phyloP scores from a whole-genome alignment of 2,329 filamentous ascomycete species.

The Colletotrichum sp. region DNA sequence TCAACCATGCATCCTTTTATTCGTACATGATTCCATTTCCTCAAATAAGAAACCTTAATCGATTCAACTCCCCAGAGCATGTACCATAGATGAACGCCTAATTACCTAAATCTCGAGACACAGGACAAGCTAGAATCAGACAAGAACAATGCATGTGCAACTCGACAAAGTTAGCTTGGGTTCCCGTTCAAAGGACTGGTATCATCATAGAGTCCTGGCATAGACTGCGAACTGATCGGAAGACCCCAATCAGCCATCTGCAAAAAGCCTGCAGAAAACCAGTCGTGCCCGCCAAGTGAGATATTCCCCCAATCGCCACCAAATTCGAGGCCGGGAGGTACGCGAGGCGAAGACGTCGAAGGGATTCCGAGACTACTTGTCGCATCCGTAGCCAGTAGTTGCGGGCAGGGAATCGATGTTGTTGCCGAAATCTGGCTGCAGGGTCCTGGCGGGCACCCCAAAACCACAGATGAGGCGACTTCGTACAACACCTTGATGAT shows the following conservation, averaged over 20 bases:
- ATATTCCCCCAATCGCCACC: neutral
- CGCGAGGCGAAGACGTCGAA: neutral
- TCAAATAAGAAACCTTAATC: neutral
- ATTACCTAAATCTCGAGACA: neutral
- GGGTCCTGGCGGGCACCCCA: neutral
- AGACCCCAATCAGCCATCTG: neutral
- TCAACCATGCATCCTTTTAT: neutral
- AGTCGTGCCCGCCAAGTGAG: neutral
- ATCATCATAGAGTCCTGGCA: neutral
- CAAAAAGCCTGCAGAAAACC: neutral
- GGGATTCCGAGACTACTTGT: neutral
- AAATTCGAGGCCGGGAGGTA: neutral
- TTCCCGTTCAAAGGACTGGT: neutral
- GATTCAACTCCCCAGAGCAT: neutral
- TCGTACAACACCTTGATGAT: neutral
- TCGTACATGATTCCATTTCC: neutral
- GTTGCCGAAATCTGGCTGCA: neutral
- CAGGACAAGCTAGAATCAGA: neutral
- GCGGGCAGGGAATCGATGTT: neutral
- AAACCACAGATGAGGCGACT: slow-evolving; percentile 1
- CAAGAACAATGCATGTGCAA: neutral
- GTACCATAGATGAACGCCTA: neutral
- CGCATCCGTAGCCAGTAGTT: neutral
- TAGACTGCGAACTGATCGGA: neutral
- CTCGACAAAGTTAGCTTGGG: accelerated